A percentile compares a stretch with the other conserved stretches of the same genome.
These are phyloP conservation scores for Bertia moriformis DNA, from an alignment of 2,329 filamentous ascomycete species.

Conservation along the genomic window DNA sequence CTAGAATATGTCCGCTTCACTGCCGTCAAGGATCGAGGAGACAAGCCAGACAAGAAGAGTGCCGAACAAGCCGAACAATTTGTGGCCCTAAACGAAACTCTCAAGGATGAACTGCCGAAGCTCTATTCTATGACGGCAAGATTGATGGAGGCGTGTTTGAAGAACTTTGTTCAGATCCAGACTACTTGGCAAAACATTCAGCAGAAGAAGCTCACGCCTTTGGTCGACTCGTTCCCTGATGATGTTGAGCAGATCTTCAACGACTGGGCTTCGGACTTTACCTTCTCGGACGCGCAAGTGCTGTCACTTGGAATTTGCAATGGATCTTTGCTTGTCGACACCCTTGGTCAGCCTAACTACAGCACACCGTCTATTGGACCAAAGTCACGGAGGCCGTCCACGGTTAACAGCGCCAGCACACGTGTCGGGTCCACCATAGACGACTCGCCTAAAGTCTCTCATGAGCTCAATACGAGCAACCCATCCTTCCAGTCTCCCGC, in stretches of 20 bases:
- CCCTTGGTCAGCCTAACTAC: conserved; percentile 26
- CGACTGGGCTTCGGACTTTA: conserved; percentile 40
- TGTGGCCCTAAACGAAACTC: conserved; percentile 46
- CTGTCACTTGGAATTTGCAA: conserved; percentile 41
- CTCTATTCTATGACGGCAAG: conserved; percentile 45
- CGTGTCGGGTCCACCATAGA: conserved; percentile 11
- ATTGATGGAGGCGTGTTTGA: conserved; percentile 40
- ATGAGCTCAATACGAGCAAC: neutral
- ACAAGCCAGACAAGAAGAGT: conserved; percentile 49
- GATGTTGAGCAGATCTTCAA: conserved; percentile 35
- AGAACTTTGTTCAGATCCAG: conserved; percentile 45
- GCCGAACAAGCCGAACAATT: conserved; percentile 48
- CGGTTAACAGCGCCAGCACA: conserved; percentile 25
- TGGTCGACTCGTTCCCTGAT: conserved; percentile 32
- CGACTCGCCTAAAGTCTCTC: neutral
- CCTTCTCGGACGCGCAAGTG: conserved; percentile 33
- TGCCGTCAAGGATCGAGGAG: conserved; percentile 41
- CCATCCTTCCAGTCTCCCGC: conserved; percentile 10
- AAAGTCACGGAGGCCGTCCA: conserved; percentile 17
- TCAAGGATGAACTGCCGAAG: conserved; percentile 51
- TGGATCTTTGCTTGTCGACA: conserved; percentile 32
- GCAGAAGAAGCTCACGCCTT: conserved; percentile 37
- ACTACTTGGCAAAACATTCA: conserved; percentile 45
- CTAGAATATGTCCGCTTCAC: conserved; percentile 50
- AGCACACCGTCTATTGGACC: conserved; percentile 25